Base-by-base conservation (phyloP, 495 filamentous ascomycete genomes). In the Hypoxylon rickii region DNA sequence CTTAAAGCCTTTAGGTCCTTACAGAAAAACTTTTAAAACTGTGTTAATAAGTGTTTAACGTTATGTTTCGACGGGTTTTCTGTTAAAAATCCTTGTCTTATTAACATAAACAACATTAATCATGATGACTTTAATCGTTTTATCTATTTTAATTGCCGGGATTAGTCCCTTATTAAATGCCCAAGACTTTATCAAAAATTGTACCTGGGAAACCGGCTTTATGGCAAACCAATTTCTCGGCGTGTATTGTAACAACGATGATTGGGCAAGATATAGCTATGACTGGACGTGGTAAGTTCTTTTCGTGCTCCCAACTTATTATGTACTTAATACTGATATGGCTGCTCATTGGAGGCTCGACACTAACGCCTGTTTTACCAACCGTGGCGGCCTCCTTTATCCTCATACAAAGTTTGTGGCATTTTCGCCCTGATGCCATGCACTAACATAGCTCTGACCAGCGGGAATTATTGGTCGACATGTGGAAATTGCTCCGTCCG, bases 201-300 rank as follows among this genome's bases (percentile, higher is more conserved):
- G 65, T 29, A 63, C 65, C 20, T 68, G 65, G 65, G 62, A 68
- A 49, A 66, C 55, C 4, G 63, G 55, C 12, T 26, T 68, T 22
- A 34, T 68, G 24, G 51, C 44, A 2, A 56, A 58, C 20, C 56
- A 42, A 16, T 66, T 58, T 38, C 59, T 70, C 4, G 67, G 67
- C 18, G 58, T 67, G 38, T 70, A 70, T 41, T 70, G 67, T 55
- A 56, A 68, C 20, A 66, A 70, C 46, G 49, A 65, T 29, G 48
- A 67, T 56, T 65, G 61, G 61, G 53, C 44, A 2, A 12, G 34
- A 13, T 70, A 54, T 18, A 63, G 55, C 36, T 70, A 70, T 33
- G 65, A 70, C 44, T 70, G 67, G 67, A 54, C 67, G 18, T 70
- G 67, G 67, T 66, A 46, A 61, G 55, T 29, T 2, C 15, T 36